These are phyloP conservation scores for Fusarium miscanthi DNA, from an alignment of 2,329 filamentous ascomycete species.

Conservation along the genomic window DNA sequence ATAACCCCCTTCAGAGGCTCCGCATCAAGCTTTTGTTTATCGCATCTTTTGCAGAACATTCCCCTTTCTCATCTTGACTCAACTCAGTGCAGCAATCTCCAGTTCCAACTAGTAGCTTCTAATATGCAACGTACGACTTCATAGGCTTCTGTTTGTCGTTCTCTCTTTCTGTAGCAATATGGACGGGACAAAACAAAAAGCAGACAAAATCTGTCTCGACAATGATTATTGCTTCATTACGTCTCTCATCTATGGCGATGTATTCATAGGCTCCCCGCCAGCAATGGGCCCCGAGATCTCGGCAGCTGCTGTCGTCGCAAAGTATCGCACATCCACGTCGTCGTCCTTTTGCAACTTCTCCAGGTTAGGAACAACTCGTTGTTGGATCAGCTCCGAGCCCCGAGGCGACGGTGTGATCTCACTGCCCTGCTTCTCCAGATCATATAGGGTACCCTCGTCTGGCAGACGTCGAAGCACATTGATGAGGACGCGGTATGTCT, in stretches of 20 bases:
- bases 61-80: background rate
- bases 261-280: conserved; percentile 72
- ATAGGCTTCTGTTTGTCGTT: conserved; percentile 27
- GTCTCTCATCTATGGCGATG: conserved; percentile 68
- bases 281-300: conserved; percentile 59
- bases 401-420: conserved; percentile 73
- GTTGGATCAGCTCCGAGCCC: conserved; percentile 83
- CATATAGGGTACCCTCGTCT: conserved; percentile 85
- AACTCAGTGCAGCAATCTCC: conserved; percentile 15
- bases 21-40: conserved; percentile 9
- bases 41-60: conserved; percentile 21
- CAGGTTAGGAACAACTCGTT: conserved; percentile 87
- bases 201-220: conserved; percentile 38
- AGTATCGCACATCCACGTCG: conserved; percentile 98
- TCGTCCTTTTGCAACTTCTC: conserved; percentile 97
- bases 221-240: conserved; percentile 67
- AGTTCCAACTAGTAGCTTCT: conserved; percentile 30
- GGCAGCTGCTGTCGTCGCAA: conserved; percentile 88
- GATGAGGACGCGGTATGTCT: conserved; percentile 92
- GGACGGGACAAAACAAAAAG: conserved; percentile 36
- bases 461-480: conserved; percentile 92
- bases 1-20: conserved; percentile 7
- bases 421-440: conserved; percentile 81
- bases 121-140: conserved; percentile 41
- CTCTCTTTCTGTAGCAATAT: conserved; percentile 31